Percentiles rank a stretch among this genome's conserved stretches.
phyloP scores from a whole-genome alignment of 2,329 filamentous ascomycete genomes.

The Dothideomycetidae sp. region DNA sequence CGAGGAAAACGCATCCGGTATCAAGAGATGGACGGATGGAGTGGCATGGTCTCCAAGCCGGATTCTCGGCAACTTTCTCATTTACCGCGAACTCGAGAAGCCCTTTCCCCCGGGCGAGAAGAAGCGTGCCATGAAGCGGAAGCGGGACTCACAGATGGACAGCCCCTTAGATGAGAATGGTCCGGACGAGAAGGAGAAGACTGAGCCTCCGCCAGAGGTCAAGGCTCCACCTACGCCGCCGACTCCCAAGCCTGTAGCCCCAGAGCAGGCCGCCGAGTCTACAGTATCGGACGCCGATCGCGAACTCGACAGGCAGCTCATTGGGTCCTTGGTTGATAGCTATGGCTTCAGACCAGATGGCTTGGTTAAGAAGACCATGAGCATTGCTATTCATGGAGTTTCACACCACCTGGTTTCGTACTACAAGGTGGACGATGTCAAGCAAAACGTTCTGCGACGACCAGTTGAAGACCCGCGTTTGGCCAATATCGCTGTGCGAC shows the following conservation, averaged over 20 bases:
- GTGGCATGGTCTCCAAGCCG: slow-evolving; percentile 82
- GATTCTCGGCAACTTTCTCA: slow-evolving; percentile 70
- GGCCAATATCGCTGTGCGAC: slow-evolving; percentile 21
- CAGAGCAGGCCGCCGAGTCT: slow-evolving; percentile 20
- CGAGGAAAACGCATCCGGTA: slow-evolving; percentile 77
- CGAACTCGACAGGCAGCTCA: slow-evolving; percentile 45
- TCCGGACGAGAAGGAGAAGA: slow-evolving; percentile 22
- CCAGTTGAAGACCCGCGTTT: slow-evolving; percentile 42
- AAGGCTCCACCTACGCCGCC: slow-evolving; percentile 22
- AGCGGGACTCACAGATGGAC: slow-evolving; percentile 37
- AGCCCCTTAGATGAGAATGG: slow-evolving; percentile 43
- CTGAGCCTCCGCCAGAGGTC: slow-evolving; percentile 15
- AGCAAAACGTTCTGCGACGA: slow-evolving; percentile 41
- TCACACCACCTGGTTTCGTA: slow-evolving; percentile 82
- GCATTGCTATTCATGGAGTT: slow-evolving; percentile 57
- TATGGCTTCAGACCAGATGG: slow-evolving; percentile 76
- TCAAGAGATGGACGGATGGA: slow-evolving; percentile 90
- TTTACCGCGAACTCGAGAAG: slow-evolving; percentile 70
- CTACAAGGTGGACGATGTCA: slow-evolving; percentile 70
- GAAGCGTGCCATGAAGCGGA: slow-evolving; percentile 66
- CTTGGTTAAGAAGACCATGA: slow-evolving; percentile 86
- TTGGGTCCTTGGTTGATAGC: slow-evolving; percentile 77
- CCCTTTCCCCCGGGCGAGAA: slow-evolving; percentile 72
- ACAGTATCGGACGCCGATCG: slow-evolving; percentile 20
- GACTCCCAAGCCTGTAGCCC: slow-evolving; percentile 17